phyloP scores from a whole-genome alignment of 1,284 basidiomycete species.

The Thelephora terrestris region DNA sequence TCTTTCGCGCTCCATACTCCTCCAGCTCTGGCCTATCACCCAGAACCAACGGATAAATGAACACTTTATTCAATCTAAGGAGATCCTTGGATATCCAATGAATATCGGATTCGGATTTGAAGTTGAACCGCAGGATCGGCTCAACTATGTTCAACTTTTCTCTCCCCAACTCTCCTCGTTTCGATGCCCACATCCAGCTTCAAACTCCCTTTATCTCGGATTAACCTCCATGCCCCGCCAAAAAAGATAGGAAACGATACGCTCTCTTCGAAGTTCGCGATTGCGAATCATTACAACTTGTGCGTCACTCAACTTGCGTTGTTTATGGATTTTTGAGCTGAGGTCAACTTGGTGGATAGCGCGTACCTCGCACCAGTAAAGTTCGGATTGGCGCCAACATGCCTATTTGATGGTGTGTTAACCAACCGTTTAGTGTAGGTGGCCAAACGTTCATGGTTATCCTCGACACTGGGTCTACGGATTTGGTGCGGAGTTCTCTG shows the following conservation, averaged over 20 bases:
- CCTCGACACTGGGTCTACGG: constrained; percentile 47
- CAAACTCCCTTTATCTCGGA: constrained; percentile 22
- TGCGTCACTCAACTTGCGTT: neutral
- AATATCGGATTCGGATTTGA: no score
- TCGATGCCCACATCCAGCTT: constrained; percentile 6
- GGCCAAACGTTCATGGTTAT: constrained; percentile 41
- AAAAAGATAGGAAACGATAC: constrained; percentile 10
- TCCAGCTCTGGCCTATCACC: no score
- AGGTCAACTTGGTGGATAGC: constrained; percentile 14
- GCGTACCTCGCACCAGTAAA: constrained; percentile 30
- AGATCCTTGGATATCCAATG: no score
- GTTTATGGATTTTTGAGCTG: neutral
- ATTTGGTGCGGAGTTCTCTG: constrained; percentile 25
- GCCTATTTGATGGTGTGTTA: constrained; percentile 2
- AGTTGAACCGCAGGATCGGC: neutral
- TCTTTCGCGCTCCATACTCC: no score
- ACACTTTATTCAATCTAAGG: no score
- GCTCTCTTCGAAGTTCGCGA: constrained; percentile 24
- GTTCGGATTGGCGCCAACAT: constrained; percentile 17
- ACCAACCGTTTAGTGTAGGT: constrained; percentile 25
- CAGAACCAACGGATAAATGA: no score
- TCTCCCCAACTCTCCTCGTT: neutral
- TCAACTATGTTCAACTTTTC: neutral
- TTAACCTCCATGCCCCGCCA: constrained; percentile 8
- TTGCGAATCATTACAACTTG: constrained; percentile 20